A percentile compares a stretch with the other conserved stretches of the same genome.
Evolutionary conservation across 2,329 filamentous ascomycete species (phyloP).

Genomic region (Paecilomyces formosus): DNA sequence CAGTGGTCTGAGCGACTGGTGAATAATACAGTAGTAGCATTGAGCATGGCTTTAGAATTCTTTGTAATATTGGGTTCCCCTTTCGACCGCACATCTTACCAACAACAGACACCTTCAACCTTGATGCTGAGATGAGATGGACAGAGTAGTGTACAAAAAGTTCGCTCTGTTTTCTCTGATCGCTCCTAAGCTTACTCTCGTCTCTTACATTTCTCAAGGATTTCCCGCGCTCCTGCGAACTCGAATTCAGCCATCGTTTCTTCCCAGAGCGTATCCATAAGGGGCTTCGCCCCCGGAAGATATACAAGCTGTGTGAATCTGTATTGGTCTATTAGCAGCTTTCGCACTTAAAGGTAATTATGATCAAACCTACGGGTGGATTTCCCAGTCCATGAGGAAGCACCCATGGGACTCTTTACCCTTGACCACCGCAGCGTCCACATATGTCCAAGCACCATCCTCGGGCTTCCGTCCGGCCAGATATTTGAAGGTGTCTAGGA

Average conservation of each 20-base stretch:
- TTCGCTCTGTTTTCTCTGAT: too few relatives aligned
- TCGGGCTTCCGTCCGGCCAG: constrained; percentile 3
- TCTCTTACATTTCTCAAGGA: constrained; percentile 1
- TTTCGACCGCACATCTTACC: too few relatives aligned
- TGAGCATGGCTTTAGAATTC: too few relatives aligned
- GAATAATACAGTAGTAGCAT: too few relatives aligned
- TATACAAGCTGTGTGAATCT: constrained; percentile 15
- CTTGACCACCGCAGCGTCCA: constrained; percentile 41
- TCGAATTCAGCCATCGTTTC: constrained; percentile 14
- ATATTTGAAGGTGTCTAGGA: background rate
- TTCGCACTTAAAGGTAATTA: constrained; percentile 1
- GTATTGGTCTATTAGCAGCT: background rate
- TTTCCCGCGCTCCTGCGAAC: constrained; percentile 11
- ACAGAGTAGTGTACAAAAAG: too few relatives aligned
- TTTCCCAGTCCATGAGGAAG: constrained; percentile 43
- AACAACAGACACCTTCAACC: too few relatives aligned
- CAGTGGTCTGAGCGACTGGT: too few relatives aligned
- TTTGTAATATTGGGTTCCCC: too few relatives aligned
- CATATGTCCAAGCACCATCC: constrained; percentile 40
- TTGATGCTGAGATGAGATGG: too few relatives aligned
- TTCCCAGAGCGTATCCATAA: constrained; percentile 32
- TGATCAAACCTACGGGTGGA: constrained; percentile 15
- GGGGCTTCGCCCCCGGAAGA: constrained; percentile 23
- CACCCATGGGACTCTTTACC: constrained; percentile 46
- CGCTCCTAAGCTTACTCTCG: too few relatives aligned